Evolutionary conservation across 129 eudicot species (phyloP).

Genomic region (Lactuca saligna): DNA sequence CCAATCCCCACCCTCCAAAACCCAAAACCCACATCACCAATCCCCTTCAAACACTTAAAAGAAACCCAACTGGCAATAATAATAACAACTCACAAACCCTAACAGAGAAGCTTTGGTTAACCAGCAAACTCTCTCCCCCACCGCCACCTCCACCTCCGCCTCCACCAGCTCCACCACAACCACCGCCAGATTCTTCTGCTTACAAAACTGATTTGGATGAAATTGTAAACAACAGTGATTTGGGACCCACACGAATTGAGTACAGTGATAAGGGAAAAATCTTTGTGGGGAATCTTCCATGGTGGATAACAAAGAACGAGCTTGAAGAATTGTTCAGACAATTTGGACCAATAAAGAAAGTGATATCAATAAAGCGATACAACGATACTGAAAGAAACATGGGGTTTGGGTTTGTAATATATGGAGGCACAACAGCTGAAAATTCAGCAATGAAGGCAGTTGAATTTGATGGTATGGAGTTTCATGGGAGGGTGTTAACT

Average conservation of each 20-base stretch:
- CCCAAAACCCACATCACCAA: constrained; percentile 30
- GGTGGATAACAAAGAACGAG: constrained; percentile 77
- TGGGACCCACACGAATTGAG: constrained; percentile 28
- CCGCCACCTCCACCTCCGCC: constrained; percentile 52
- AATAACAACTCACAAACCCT: constrained; percentile 36
- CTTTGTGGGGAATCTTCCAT: constrained; percentile 86
- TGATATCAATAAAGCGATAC: constrained; percentile 71
- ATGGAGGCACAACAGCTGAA: constrained; percentile 60
- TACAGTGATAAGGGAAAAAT: constrained; percentile 73
- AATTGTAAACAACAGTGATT: background rate
- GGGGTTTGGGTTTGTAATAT: constrained; percentile 92
- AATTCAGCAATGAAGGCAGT: constrained; percentile 79
- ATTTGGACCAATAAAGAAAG: constrained; percentile 80
- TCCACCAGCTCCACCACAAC: constrained; percentile 14
- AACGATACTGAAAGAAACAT: constrained; percentile 61
- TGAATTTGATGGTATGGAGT: constrained; percentile 92
- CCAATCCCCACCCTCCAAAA: constrained; percentile 32
- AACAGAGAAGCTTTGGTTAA: constrained; percentile 78
- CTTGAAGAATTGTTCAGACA: constrained; percentile 76
- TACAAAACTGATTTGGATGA: constrained; percentile 1
- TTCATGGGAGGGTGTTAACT: constrained; percentile 81
- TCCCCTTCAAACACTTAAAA: constrained; percentile 48
- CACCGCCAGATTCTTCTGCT: background rate
- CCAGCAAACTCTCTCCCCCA: constrained; percentile 80
- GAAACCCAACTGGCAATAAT: constrained; percentile 21